Evolutionary conservation across 148 eudicot species (phyloP), one percentile per base, ranked within the genome.

Genomic region (Agrostemma githago): DNA sequence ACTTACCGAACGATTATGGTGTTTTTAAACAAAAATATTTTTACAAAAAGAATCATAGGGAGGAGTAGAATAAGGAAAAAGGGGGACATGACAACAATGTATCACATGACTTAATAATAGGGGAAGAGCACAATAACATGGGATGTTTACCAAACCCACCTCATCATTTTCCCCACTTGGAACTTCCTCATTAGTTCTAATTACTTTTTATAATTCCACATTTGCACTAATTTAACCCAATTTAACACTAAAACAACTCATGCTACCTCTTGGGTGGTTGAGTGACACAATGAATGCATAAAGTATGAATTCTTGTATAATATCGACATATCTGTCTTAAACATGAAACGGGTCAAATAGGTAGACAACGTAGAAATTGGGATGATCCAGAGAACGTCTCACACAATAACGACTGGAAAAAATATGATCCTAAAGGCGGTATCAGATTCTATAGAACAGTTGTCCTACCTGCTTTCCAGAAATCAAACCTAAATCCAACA

Each of bases 361-460:
- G 34, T 26, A 26, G 34, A 26, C 1, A 26, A 26, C 34, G 34
- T 26, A 26, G 34, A 26, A 26, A 26, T 26, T 26, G 34, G 34
- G 34, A n/a, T n/a, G n/a, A n/a, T n/a, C n/a, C n/a, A n/a, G n/a
- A n/a, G n/a, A 26, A 1, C 34, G 34, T 26, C 34, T 26, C 34
- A 26, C 34, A 26, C 34, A 26, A 26, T 26, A 26, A 26, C 34
- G 34, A 26, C 34, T 26, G 34, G 1, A 26, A 26, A 74, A 70
- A 69, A 78, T 78, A 74, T 74, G 26, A 11, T 66, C 68, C 54
- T 63, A 19, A 39, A 69, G 61, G 74, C 43, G 75, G 75, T 74
- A 26, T 70, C 54, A 70, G 71, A 70, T 76, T 61, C 74, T 68
- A 60, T 61, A 14, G 4, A 51, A 71, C 76, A 80, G 82, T 75